phyloP scores from a whole-genome alignment of 73 alveolate species.

The Paramecium caudatum region DNA sequence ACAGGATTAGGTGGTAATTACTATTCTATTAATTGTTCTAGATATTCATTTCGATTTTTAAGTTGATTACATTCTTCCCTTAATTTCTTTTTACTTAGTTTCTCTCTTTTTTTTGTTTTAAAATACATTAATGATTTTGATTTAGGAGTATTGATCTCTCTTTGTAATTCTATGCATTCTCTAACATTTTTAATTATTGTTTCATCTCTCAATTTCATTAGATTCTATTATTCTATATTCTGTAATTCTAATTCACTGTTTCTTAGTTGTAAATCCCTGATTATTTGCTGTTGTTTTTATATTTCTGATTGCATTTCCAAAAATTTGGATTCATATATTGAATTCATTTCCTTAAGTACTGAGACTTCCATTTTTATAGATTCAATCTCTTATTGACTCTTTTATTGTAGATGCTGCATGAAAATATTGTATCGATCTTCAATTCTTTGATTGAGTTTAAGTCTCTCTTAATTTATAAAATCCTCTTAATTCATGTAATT shows the following conservation, averaged over 20 bases:
- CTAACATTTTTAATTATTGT: background rate
- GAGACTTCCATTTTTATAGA: background rate
- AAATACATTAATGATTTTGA: background rate
- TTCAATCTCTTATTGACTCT: background rate
- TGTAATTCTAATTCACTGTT: background rate
- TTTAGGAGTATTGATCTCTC: background rate
- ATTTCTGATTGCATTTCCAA: background rate
- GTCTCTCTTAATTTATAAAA: background rate
- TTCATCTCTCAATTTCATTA: background rate
- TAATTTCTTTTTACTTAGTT: background rate
- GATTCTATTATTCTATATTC: background rate
- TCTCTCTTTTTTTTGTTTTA: background rate
- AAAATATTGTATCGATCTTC: background rate
- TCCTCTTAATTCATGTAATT: background rate
- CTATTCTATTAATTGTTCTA: background rate
- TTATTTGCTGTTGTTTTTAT: background rate
- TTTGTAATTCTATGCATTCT: background rate
- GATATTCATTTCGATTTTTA: slow-evolving; percentile 2
- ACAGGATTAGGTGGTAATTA: background rate
- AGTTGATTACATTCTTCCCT: background rate
- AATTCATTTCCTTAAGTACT: background rate
- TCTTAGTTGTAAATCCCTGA: background rate
- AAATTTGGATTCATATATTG: background rate
- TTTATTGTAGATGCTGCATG: background rate
- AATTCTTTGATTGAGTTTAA: background rate